A percentile compares a stretch with the other conserved stretches of the same genome.
phyloP scores from a whole-genome alignment of 176 grass and related monocot species.

The Urochloa ruziziensis region DNA sequence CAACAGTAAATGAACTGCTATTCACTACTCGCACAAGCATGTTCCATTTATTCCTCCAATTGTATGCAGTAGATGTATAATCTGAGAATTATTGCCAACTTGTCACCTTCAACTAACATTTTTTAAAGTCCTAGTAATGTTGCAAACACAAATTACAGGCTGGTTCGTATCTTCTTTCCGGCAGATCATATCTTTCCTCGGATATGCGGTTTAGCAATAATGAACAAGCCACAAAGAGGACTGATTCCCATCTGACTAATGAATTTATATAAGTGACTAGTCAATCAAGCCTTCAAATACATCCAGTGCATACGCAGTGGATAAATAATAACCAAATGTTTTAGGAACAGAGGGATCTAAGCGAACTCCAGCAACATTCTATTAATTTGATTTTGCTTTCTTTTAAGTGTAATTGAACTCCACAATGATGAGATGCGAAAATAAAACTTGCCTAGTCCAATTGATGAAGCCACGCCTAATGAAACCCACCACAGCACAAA shows the following conservation, averaged over 20 bases:
- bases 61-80: neutral
- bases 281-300: neutral
- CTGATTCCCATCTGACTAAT: neutral
- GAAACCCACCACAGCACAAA: conserved; percentile 90
- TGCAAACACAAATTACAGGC: neutral
- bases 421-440: neutral
- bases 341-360: neutral
- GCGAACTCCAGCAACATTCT: neutral
- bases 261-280: too few species aligned
- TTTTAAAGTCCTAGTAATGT: neutral
- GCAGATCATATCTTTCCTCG: too few species aligned
- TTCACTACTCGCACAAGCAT: neutral
- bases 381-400: neutral
- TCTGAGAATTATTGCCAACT: too few species aligned
- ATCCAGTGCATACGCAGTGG: neutral
- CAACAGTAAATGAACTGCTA: neutral
- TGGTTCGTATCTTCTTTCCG: too few species aligned
- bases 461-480: conserved; percentile 93
- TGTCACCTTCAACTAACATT: neutral
- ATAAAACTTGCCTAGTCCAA: conserved; percentile 81
- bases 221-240: neutral
- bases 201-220: neutral
- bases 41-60: neutral
- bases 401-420: neutral
- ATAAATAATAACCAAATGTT: conserved; percentile 7